Base-by-base conservation (phyloP, 2,329 filamentous ascomycete genomes). In the Knufia fluminis region DNA sequence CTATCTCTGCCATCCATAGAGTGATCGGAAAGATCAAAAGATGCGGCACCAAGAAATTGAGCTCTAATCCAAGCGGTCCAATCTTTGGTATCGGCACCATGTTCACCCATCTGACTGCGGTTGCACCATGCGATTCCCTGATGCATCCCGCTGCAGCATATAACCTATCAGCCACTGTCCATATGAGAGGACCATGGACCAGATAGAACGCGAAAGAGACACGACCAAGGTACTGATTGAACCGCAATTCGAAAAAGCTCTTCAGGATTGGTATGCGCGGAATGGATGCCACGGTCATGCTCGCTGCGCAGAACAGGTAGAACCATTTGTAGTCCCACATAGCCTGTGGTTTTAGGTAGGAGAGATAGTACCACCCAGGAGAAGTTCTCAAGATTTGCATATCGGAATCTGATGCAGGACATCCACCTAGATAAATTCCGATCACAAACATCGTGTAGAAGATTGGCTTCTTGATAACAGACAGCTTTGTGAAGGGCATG, bases 291-390 rank as follows among this genome's bases (percentile, higher is more conserved):
- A 86, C 73, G 0, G 82, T 61, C 46, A 81, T 70, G 20, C 70
- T 67, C 1, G 80, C 72, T 0, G 79, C 80, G 68, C 73, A 78
- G 60, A 81, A 81, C 2, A 84, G 71, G 60, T 74, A 84, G 64
- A 83, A 83, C 79, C 79, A 84, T 62, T 83, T 84, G 60, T 72
- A 74, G 60, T 83, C 78, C 56, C 72, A 82, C 9, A 81, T 76
- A 1, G 80, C 80, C 59, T 83, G 79, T 0, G 81, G 79, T 52
- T 82, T 83, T 50, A 16, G 7, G 73, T 72, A 0, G 4, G 54
- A 49, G 3, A 58, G 49, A 42, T 52, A 52, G 28, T 43, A 46
- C 56, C 56, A 58, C 3, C 52, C 56, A 7, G 54, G 56, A 3
- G 54, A 55, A 4, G 51, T 44, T 17, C 40, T 43, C 23, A 58